Conservation (phyloP, 179 eudicot genomes). For the Silene noctiflora region DNA sequence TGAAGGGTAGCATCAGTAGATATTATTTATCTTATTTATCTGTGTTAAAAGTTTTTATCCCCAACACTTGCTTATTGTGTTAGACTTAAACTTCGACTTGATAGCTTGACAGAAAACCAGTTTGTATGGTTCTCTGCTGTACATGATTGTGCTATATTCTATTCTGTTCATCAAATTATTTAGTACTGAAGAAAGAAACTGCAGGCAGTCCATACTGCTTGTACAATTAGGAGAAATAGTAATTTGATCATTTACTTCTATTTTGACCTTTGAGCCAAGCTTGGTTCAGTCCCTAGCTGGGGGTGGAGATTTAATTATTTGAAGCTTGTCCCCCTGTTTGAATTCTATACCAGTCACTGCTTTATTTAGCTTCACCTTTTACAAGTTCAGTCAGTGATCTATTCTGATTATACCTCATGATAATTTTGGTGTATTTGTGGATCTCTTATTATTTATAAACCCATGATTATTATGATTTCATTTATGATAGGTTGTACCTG, state of each 20-base stretch:
- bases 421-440: background rate
- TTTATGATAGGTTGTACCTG: conserved; percentile 79
- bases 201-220: background rate
- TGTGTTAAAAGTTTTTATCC: background rate
- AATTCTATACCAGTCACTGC: background rate
- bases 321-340: background rate
- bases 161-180: too few relatives aligned
- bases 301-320: background rate
- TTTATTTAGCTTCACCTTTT: background rate
- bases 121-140: background rate
- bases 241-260: background rate
- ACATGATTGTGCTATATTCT: background rate
- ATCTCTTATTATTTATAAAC: background rate
- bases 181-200: background rate
- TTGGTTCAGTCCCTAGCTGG: background rate
- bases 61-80: background rate
- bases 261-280: background rate
- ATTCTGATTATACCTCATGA: background rate
- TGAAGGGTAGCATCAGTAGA: background rate
- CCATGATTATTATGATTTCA: background rate
- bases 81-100: background rate
- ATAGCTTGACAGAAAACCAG: background rate
- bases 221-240: background rate
- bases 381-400: background rate
- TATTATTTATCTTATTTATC: too few relatives aligned